Percentiles rank a stretch among this genome's conserved stretches.
Evolutionary conservation across 202 grass and related monocot genomes (phyloP).

Genomic region (Saccharum hybrid): DNA sequence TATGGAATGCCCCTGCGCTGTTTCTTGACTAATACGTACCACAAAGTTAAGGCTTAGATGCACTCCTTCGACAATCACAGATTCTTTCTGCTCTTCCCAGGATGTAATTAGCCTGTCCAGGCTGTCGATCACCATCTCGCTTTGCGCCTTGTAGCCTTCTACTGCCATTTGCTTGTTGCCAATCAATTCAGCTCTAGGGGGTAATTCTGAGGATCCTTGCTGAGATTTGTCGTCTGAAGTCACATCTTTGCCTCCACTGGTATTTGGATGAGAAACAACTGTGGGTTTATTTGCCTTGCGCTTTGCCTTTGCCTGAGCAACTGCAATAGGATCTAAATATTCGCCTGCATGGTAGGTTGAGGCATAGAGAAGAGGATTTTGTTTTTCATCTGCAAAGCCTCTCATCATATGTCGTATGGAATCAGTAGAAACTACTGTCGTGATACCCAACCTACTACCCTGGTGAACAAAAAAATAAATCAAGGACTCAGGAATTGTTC

Average conservation of each 20-base stretch:
- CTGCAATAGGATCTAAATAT: constrained; percentile 76
- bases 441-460: constrained; percentile 93
- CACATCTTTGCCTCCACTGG: constrained; percentile 46
- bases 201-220: constrained; percentile 44
- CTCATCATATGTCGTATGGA: constrained; percentile 99
- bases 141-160: constrained; percentile 96
- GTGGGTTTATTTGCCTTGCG: constrained; percentile 74
- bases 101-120: constrained; percentile 92
- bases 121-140: constrained; percentile 97
- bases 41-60: constrained; percentile 99
- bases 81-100: constrained; percentile 96
- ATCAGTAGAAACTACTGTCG: constrained; percentile 91
- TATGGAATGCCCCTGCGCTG: neutral
- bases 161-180: constrained; percentile 89
- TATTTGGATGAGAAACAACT: constrained; percentile 50
- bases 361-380: constrained; percentile 88
- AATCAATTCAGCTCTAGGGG: constrained; percentile 64
- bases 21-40: constrained; percentile 57
- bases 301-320: constrained; percentile 84
- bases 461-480: constrained; percentile 40
- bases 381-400: constrained; percentile 83
- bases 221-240: constrained; percentile 51
- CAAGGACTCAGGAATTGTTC: constrained; percentile 20
- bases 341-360: constrained; percentile 97
- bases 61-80: constrained; percentile 94